Evolutionary conservation across 129 eudicot species (phyloP), one percentile per base, ranked within the genome.

Genomic region (Pseudognaphalium luteoalbum): DNA sequence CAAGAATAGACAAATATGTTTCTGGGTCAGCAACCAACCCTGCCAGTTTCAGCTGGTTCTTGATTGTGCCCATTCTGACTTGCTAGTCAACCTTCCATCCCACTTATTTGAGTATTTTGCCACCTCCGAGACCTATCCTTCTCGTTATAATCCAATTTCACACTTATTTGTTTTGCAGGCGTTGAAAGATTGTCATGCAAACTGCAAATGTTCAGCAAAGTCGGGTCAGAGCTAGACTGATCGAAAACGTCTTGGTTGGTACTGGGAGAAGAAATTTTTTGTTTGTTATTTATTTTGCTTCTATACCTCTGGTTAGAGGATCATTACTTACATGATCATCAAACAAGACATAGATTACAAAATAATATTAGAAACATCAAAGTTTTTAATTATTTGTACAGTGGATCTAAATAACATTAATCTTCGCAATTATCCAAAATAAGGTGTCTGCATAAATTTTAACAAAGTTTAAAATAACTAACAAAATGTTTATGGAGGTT

Each of bases 201-300:
- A 87, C 52, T 93, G 98, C 87, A 87, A 76, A 85, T 93, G 98
- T 65, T 76, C 85, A 0, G 77, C 83, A 50, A 83, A 77, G 73
- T 44, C 71, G 14, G 78, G 70, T 51, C 69, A 15, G 56, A 71
- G 72, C 30, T 82, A 71, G 83, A 50, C 71, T 70, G 33, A 34
- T 67, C 68, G 6, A 59, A 19, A 37, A n/a, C 25, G 20, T 54
- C 62, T 74, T 66, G 71, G 69, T 75, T 61, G 72, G 76, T 35
- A 6, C 21, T 25, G 9, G 33, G 14, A 37, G 71, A 65, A 30
- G 66, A 54, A 20, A 3, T 1, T 60, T 64, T 66, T 56, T 52
- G 47, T 77, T 57, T 57, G 62, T 66, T 21, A 28, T 56, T 10
- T 65, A 0, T 66, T 32, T 66, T 52, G 37, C 28, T 57, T 77